Base-by-base conservation (phyloP, 352 stramenopile species). In the Thalassiosira allenii region DNA sequence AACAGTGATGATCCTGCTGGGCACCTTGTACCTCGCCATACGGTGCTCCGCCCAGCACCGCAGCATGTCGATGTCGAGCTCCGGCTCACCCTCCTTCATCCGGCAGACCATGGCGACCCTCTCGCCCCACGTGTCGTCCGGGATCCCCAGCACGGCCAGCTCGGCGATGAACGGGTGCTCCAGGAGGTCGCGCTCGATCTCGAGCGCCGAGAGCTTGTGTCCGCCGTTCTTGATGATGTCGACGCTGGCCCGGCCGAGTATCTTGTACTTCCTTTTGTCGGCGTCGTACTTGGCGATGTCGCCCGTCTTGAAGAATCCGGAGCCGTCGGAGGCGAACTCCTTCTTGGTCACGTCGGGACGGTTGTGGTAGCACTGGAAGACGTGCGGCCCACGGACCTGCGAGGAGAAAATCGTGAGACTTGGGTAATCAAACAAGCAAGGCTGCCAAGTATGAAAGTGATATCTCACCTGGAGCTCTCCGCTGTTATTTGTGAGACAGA, bases 121-220 rank as follows among this genome's bases (percentile, higher is more conserved):
- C 51, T 97, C 90, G 4, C 95, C 95, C 88, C 92, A 96, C 9
- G 91, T 96, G 14, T 95, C 91, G 67, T 98, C 92, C 0, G 84
- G 65, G 2, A 96, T 62, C 0, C 94, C 95, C 64, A 97, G 91
- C n/a, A 98, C 93, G 6, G 91, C 92, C 30, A 92, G 93, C 79
- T 98, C 95, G 0, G 78, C 72, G 17, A 98, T 82, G 25, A 94
- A 71, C 9, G 90, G 87, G 63, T 97, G 93, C n/a, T 94, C 94
- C 22, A 97, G 75, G 44, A 98, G 58, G 40, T 90, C 87, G 17
- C 92, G 90, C 68, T 98, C 95, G 20, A 97, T 90, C 75, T 98
- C 95, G 32, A 98, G 83, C 23, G 95, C 95, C 27, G 94, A 97
- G 32, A 98, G 88, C 75, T 98, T 98, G 89, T 97, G 96, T 3